Evolutionary conservation across 257 asterid genomes (phyloP), one percentile per base, ranked within the genome.

Genomic region (Thymus mandschuricus): DNA sequence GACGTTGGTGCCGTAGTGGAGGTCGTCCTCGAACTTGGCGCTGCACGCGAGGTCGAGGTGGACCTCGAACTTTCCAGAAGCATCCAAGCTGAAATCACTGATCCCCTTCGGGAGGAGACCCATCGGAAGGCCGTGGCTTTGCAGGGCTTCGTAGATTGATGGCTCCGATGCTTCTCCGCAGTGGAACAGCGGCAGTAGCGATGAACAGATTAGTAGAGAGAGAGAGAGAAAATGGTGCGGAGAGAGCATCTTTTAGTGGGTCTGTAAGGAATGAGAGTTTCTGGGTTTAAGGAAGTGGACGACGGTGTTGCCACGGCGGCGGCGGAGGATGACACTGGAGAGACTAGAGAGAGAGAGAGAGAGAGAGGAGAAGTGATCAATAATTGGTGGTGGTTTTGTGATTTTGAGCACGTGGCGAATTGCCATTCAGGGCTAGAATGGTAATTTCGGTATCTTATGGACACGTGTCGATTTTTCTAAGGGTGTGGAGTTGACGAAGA

Each of bases 21-120:
- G 70, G 71, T 88, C 97, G 55, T 82, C 80, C 76, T 92, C 99
- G 80, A 92, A 95, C 86, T 88, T 89, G 60, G 99, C 89, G 76
- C 83, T 82, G 83, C 99, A 95, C 27, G 95, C 88, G 70, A 76
- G 91, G 76, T 92, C 97, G 82, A 92, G 74, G 71, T 86, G 83
- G 5, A 85, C 96, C 60, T 84, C 82, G 76, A 95, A 88, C 15
- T 79, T 84, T 2, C 98, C 99, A 3, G 93, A 81, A 60, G 55
- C 63, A 2, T 92, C 95, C 8, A 85, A 15, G 68, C 82, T 86
- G 80, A 86, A 95, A 75, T 89, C 78, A 6, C 28, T 84, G 31
- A 94, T 89, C 34, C 99, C 99, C 79, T 88, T 91, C 0, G 99
- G 99, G n/a, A 95, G 80, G 8, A 95, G 41, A 0, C 99, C 98